Conservation (phyloP, 257 asterid genomes). For the Salvia hispanica region DNA sequence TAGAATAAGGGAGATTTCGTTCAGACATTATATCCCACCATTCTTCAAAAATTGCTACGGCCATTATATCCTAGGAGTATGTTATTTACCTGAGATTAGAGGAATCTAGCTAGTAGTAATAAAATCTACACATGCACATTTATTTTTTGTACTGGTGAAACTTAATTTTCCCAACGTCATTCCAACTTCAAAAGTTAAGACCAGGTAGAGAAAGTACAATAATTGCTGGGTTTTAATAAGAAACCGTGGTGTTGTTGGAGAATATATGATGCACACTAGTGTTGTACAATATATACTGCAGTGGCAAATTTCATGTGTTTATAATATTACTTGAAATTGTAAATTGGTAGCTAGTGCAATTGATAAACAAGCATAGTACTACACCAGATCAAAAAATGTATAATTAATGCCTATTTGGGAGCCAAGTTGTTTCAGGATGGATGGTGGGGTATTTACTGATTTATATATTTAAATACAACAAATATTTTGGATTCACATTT, state of each 20-base stretch:
- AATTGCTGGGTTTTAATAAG: conserved; percentile 1
- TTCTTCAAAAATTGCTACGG: neutral
- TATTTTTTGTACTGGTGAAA: neutral
- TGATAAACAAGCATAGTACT: neutral
- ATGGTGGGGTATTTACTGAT: neutral
- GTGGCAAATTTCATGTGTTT: conserved; percentile 21
- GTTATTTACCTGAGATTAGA: no score
- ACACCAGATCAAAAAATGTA: no score
- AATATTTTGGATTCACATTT: neutral
- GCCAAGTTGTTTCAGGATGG: neutral
- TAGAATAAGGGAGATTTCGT: neutral
- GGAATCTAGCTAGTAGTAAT: no score
- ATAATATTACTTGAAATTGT: conserved; percentile 1
- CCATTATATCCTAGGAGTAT: no score
- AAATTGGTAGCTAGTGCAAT: conserved; percentile 6
- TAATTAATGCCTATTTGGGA: no score
- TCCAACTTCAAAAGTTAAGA: neutral
- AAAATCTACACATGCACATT: no score
- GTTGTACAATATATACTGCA: neutral
- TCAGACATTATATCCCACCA: neutral
- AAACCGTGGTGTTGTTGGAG: neutral
- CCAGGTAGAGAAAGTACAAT: neutral
- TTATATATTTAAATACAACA: neutral
- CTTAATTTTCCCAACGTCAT: neutral
- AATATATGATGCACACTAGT: neutral